These are phyloP conservation scores for Chalaropsis ovoidea DNA, from an alignment of 2,329 filamentous ascomycete genomes.

Conservation along the genomic window DNA sequence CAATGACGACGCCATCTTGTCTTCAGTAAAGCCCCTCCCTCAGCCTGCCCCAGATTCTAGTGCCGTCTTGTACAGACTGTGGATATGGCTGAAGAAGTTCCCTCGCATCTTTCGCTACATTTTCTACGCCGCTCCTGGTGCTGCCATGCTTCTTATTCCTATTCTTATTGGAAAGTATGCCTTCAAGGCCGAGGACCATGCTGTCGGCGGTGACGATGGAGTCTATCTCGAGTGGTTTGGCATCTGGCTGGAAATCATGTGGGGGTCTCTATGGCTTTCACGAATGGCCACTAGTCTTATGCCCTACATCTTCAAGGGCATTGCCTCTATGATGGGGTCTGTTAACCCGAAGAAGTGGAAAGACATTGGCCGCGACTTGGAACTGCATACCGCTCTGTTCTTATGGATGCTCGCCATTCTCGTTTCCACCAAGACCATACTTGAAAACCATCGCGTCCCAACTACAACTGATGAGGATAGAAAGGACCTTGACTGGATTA, in stretches of 20 bases:
- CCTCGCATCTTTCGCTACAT: slow-evolving; percentile 42
- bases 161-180: slow-evolving; percentile 38
- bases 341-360: slow-evolving; percentile 90
- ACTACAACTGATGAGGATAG: slow-evolving; percentile 36
- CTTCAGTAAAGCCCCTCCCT: slow-evolving; percentile 20
- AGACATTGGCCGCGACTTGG: slow-evolving; percentile 74
- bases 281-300: slow-evolving; percentile 45
- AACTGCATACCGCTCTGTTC: slow-evolving; percentile 76
- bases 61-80: slow-evolving; percentile 35
- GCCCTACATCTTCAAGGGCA: slow-evolving; percentile 38
- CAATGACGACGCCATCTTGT: slow-evolving; percentile 12
- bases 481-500: slow-evolving; percentile 57
- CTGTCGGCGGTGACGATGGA: slow-evolving; percentile 57
- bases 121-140: slow-evolving; percentile 41
- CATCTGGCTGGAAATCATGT: slow-evolving; percentile 89
- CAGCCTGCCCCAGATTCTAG: slow-evolving; percentile 27
- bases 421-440: slow-evolving; percentile 74
- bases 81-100: slow-evolving; percentile 40
- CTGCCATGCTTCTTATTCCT: slow-evolving; percentile 38
- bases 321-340: slow-evolving; percentile 65
- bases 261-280: slow-evolving; percentile 79
- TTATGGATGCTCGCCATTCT: slow-evolving; percentile 86
- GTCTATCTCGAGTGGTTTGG: slow-evolving; percentile 82
- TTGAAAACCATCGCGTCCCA: slow-evolving; percentile 41
- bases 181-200: slow-evolving; percentile 33